Base-by-base conservation (phyloP, 495 filamentous ascomycete species). In the Cercophora samala region DNA sequence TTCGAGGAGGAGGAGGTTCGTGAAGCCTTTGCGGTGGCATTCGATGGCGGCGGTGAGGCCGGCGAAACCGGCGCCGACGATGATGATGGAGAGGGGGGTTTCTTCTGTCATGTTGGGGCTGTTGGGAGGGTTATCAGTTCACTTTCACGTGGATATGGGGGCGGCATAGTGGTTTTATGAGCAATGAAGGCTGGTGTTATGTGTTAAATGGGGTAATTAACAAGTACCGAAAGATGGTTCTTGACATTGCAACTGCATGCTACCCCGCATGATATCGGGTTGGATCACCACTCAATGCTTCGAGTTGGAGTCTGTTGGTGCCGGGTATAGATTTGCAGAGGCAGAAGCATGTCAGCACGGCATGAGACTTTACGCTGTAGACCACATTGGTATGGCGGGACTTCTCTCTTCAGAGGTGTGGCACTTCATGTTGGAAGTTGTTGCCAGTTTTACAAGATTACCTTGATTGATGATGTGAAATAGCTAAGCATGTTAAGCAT, bases 11-110 rank as follows among this genome's bases (percentile, higher is more conserved):
- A 70, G 70, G 13, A 77, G 73, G 37, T 46, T 46, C 13, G 66
- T 60, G 69, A 75, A 71, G 13, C 74, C 74, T 54, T 76, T 77
- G 63, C 75, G 71, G 63, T 81, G 72, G 67, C 84, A 86, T 71
- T 89, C 88, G 60, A 89, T 85, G 53, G 85, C 85, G 1, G 86
- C 85, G 0, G 85, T 81, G 9, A 89, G 78, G 6, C 87, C 87
- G 42, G 83, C 88, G 61, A 89, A 86, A 26, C 88, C 86, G 8
- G 81, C 83, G 21, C 86, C 87, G 25, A 89, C 83, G 59, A 88
- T 79, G 6, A 89, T 73, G 24, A 89, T 80, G 46, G 37, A 46
- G 37, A 46, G 8, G 37, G 54, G 54, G 54, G 54, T n/a, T n/a
- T n/a, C n/a, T n/a, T n/a, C n/a, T 9, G 54, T 56, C 54, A 21